Conservation (phyloP, 2,329 filamentous ascomycete species). For the Moelleriella libera region DNA sequence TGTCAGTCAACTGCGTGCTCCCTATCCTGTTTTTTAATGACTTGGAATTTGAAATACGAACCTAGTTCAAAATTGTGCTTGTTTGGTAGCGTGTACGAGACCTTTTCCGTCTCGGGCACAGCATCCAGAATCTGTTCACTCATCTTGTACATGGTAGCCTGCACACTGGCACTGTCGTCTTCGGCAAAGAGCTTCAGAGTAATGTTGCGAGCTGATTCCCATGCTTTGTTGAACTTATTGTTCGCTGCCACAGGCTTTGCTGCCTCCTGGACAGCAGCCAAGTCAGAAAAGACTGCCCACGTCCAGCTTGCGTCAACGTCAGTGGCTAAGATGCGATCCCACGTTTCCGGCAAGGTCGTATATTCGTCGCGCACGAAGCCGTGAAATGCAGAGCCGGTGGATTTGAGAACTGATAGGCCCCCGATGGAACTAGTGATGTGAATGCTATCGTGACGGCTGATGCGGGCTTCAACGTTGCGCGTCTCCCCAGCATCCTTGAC, state of each 20-base stretch:
- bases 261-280: conserved; percentile 51
- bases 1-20: not conserved
- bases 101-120: conserved; percentile 55
- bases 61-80: conserved; percentile 98
- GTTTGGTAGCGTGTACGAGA: conserved; percentile 81
- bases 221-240: conserved; percentile 64
- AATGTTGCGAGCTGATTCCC: conserved; percentile 62
- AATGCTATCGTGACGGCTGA: conserved; percentile 56
- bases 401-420: conserved; percentile 83
- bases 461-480: conserved; percentile 62
- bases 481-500: conserved; percentile 80
- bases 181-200: conserved; percentile 86
- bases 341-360: conserved; percentile 79
- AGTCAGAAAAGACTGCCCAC: conserved; percentile 58
- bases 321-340: conserved; percentile 91
- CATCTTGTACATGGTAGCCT: conserved; percentile 99
- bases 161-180: conserved; percentile 84
- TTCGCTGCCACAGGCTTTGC: conserved; percentile 16
- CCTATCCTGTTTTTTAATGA: not conserved
- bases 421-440: conserved; percentile 64
- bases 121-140: conserved; percentile 67
- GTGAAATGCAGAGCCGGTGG: conserved; percentile 91
- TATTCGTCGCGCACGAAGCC: conserved; percentile 88
- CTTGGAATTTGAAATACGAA: conserved; percentile 26
- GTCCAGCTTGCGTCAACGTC: conserved; percentile 79